These are phyloP conservation scores for Persicaria tinctoria DNA, from an alignment of 148 eudicot genomes.

Conservation along the genomic window DNA sequence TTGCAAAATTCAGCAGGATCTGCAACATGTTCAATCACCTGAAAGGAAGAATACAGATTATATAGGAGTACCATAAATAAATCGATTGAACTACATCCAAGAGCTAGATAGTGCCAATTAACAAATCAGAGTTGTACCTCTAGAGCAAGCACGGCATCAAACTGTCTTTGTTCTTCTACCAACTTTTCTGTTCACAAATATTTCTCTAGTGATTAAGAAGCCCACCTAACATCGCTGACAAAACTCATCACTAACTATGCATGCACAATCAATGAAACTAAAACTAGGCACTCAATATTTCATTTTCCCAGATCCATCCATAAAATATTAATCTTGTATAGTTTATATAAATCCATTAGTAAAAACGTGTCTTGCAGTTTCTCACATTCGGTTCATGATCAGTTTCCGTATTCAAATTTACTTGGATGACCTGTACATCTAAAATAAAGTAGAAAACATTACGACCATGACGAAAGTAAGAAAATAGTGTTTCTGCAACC, in stretches of 20 bases:
- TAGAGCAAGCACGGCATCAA: conserved; percentile 86
- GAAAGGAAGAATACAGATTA: neutral
- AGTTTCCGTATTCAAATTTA: neutral
- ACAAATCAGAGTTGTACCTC: conserved; percentile 46
- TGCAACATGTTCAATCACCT: conserved; percentile 97
- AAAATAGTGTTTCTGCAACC: neutral
- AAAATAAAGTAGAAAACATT: neutral
- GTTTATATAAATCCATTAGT: neutral
- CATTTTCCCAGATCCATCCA: neutral
- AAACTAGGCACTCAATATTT: neutral
- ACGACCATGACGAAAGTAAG: neutral
- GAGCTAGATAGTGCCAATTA: neutral
- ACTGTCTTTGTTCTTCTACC: conserved; percentile 65
- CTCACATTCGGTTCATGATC: neutral
- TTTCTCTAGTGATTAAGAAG: conserved; percentile 11
- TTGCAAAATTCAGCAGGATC: conserved; percentile 89
- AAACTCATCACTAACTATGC: neutral
- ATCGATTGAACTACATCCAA: neutral
- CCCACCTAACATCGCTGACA: conserved; percentile 2
- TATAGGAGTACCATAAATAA: neutral
- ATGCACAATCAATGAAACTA: neutral
- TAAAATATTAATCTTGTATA: neutral
- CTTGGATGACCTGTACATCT: neutral
- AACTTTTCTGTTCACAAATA: conserved; percentile 54
- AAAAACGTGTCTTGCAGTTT: neutral